Conservation (phyloP, 768 basidiomycete species). For the Boletus sp. region DNA sequence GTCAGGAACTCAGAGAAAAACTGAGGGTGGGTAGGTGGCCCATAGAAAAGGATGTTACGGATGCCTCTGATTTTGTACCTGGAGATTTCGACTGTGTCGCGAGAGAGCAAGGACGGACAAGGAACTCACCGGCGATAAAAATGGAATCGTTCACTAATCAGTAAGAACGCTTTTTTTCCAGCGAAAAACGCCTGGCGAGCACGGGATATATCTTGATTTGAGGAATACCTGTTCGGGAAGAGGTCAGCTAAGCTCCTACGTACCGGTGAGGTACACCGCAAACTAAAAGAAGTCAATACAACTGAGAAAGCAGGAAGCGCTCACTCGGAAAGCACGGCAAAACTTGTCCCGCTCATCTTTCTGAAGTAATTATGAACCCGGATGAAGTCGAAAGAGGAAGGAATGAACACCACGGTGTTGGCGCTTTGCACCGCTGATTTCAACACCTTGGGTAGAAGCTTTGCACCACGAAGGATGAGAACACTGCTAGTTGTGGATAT, state of each 20-base stretch:
- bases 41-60: slow-evolving; percentile 91
- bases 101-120: not conserved
- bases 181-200: slow-evolving; percentile 91
- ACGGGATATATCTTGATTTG: slow-evolving; percentile 90
- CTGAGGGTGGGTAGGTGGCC: slow-evolving; percentile 83
- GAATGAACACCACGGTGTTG: slow-evolving; percentile 85
- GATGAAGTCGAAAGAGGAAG: slow-evolving; percentile 96
- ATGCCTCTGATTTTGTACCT: slow-evolving; percentile 94
- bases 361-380: slow-evolving; percentile 84
- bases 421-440: slow-evolving; percentile 93
- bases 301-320: slow-evolving; percentile 13
- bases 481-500: not conserved
- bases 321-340: slow-evolving; percentile 88
- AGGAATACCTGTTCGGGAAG: slow-evolving; percentile 64
- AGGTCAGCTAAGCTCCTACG: not conserved
- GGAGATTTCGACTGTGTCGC: not conserved
- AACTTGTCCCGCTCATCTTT: slow-evolving; percentile 65
- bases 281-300: not conserved
- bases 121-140: slow-evolving; percentile 78
- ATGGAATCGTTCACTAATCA: slow-evolving; percentile 97
- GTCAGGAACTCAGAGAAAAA: slow-evolving; percentile 90
- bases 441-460: slow-evolving; percentile 78
- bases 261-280: not conserved
- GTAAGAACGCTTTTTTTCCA: slow-evolving; percentile 79
- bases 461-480: not conserved